Evolutionary conservation across 805 yeast genomes (phyloP).

Genomic region (Blastobotrys mokoenaii): DNA sequence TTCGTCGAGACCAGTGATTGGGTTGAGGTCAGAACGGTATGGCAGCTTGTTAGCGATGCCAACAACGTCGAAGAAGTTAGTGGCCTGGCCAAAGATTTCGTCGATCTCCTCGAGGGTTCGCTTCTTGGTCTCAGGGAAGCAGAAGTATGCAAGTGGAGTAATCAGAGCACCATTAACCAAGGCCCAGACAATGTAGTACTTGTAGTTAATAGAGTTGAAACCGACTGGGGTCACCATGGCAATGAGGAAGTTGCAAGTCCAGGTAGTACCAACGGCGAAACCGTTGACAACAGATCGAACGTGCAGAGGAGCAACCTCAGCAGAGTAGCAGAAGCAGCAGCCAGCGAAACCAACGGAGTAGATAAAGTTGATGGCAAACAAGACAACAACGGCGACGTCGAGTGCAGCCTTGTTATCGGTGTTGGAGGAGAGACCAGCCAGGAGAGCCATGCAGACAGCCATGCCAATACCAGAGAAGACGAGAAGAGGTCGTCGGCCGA

Average conservation of each 20-base stretch:
- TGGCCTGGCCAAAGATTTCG: slow-evolving; percentile 34
- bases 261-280: slow-evolving; percentile 41
- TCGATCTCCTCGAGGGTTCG: slow-evolving; percentile 68
- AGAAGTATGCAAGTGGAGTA: slow-evolving; percentile 38
- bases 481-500: slow-evolving; percentile 8
- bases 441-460: slow-evolving; percentile 28
- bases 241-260: slow-evolving; percentile 48
- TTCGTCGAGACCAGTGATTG: not conserved
- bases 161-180: slow-evolving; percentile 25
- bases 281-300: slow-evolving; percentile 39
- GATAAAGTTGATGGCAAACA: slow-evolving; percentile 11
- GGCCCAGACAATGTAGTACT: slow-evolving; percentile 52
- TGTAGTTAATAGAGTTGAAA: slow-evolving; percentile 40
- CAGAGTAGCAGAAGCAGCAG: slow-evolving; percentile 34
- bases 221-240: slow-evolving; percentile 48
- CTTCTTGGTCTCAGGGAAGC: slow-evolving; percentile 70
- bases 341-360: slow-evolving; percentile 14
- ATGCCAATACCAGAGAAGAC: slow-evolving; percentile 44
- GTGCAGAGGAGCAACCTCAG: slow-evolving; percentile 45
- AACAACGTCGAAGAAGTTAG: slow-evolving; percentile 8
- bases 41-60: slow-evolving; percentile 7
- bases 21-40: not conserved
- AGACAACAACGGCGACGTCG: slow-evolving; percentile 13
- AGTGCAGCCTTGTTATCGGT: slow-evolving; percentile 8
- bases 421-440: slow-evolving; percentile 13